Conservation (phyloP, 768 basidiomycete genomes). For the Clitopilus hobsonii region DNA sequence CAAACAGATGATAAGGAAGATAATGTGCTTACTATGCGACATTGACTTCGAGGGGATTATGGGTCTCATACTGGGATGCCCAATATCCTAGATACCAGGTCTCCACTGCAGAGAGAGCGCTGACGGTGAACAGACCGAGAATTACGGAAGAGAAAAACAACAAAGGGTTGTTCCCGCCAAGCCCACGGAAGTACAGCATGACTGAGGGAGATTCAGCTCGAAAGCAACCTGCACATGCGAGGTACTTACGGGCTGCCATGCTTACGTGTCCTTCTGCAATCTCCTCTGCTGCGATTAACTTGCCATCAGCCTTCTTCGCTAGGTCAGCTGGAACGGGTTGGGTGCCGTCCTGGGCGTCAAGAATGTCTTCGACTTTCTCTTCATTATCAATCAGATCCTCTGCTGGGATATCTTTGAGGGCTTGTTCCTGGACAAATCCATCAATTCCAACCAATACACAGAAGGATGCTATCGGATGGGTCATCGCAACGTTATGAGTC, state of each 20-base stretch:
- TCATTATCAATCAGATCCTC: conserved; percentile 23
- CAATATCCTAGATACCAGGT: conserved; percentile 43
- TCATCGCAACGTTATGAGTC: conserved; percentile 52
- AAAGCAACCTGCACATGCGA: conserved; percentile 13
- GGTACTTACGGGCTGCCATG: conserved; percentile 33
- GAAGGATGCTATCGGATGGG: conserved; percentile 47
- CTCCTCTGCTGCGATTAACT: conserved; percentile 65
- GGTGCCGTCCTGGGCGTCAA: conserved; percentile 20
- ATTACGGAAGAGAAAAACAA: conserved; percentile 27
- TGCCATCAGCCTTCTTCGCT: conserved; percentile 37
- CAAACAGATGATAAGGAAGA: neutral
- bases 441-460: conserved; percentile 52
- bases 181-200: conserved; percentile 30
- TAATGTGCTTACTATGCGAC: conserved; percentile 28
- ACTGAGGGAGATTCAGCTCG: conserved; percentile 19
- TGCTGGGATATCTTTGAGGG: conserved; percentile 34
- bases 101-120: conserved; percentile 22
- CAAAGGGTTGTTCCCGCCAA: conserved; percentile 29
- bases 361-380: conserved; percentile 18
- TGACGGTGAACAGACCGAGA: conserved; percentile 16
- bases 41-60: conserved; percentile 24
- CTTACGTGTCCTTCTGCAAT: conserved; percentile 55
- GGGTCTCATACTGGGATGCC: conserved; percentile 38
- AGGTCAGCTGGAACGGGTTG: conserved; percentile 14
- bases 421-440: conserved; percentile 49